These are phyloP conservation scores for Bidens hawaiensis DNA, from an alignment of 140 eudicot species.

Conservation along the genomic window DNA sequence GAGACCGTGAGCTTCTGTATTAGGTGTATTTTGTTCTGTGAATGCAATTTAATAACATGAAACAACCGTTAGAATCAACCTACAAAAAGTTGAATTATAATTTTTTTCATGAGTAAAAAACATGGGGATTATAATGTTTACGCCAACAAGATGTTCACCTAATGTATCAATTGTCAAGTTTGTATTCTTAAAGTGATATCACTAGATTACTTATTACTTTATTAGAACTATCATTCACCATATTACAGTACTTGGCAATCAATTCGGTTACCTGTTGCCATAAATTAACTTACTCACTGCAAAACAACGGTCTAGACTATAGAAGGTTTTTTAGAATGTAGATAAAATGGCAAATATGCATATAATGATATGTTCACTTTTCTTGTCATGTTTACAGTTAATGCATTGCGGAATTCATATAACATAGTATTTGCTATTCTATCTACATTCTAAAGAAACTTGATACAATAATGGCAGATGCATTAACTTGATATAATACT, in stretches of 20 bases:
- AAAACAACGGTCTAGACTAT: neutral
- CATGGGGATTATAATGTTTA: neutral
- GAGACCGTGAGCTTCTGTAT: conserved; percentile 44
- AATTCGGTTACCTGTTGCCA: neutral
- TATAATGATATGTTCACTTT: neutral
- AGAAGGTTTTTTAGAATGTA: neutral
- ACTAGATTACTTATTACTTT: conserved; percentile 1
- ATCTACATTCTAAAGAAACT: conserved; percentile 9
- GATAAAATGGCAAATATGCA: neutral
- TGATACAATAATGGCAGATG: neutral
- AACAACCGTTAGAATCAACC: conserved; percentile 6
- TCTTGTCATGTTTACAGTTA: neutral
- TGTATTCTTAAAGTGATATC: conserved; percentile 1
- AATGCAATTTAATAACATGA: conserved; percentile 14
- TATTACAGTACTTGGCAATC: neutral
- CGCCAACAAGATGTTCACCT: neutral
- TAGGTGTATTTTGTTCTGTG: conserved; percentile 36
- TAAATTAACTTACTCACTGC: neutral
- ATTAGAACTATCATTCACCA: neutral
- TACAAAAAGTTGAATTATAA: neutral
- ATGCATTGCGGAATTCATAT: conserved; percentile 13
- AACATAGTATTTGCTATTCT: no score
- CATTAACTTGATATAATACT: conserved; percentile 1
- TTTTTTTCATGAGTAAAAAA: neutral
- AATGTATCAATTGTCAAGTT: neutral